A percentile compares a stretch with the other conserved stretches of the same genome.
Conservation (phyloP, 306 rosid species). For the Canavalia ensiformis region DNA sequence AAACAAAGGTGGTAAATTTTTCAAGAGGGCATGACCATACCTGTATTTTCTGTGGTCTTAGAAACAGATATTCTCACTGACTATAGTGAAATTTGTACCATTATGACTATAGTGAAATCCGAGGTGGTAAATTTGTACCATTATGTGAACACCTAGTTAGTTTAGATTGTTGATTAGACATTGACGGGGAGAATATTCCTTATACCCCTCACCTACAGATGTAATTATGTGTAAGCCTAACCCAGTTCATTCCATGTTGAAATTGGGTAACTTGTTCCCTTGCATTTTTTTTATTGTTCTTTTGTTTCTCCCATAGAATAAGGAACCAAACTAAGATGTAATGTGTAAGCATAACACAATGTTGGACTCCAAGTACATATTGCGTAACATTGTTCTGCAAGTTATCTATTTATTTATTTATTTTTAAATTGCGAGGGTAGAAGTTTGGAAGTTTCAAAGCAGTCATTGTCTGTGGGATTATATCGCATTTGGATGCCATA, state of each 20-base stretch:
- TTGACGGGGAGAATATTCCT: slow-evolving; percentile 30
- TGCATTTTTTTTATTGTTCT: slow-evolving; percentile 26
- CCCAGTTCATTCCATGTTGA: slow-evolving; percentile 31
- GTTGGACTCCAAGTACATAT: not conserved
- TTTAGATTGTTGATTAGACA: slow-evolving; percentile 56
- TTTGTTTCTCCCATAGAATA: slow-evolving; percentile 13
- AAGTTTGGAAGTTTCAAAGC: not conserved
- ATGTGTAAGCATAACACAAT: slow-evolving; percentile 30
- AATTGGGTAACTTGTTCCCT: slow-evolving; percentile 42
- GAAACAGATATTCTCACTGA: slow-evolving; percentile 44
- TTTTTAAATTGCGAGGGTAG: not conserved
- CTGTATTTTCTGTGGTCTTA: slow-evolving; percentile 50
- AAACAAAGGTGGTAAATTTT: slow-evolving; percentile 82
- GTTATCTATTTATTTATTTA: not conserved
- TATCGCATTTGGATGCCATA: not conserved
- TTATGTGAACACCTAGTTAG: slow-evolving; percentile 48
- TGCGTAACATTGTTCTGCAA: not conserved
- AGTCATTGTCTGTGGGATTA: not conserved
- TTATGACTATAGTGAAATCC: slow-evolving; percentile 34
- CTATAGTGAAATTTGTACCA: slow-evolving; percentile 43
- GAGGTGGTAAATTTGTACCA: slow-evolving; percentile 40
- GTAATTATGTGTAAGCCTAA: slow-evolving; percentile 51
- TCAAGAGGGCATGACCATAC: slow-evolving; percentile 62
- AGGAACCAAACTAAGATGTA: slow-evolving; percentile 38
- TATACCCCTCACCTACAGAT: slow-evolving; percentile 38